Evolutionary conservation across 805 yeast genomes (phyloP), one percentile per base, ranked within the genome.

Genomic region (Huiozyma naganishii): DNA sequence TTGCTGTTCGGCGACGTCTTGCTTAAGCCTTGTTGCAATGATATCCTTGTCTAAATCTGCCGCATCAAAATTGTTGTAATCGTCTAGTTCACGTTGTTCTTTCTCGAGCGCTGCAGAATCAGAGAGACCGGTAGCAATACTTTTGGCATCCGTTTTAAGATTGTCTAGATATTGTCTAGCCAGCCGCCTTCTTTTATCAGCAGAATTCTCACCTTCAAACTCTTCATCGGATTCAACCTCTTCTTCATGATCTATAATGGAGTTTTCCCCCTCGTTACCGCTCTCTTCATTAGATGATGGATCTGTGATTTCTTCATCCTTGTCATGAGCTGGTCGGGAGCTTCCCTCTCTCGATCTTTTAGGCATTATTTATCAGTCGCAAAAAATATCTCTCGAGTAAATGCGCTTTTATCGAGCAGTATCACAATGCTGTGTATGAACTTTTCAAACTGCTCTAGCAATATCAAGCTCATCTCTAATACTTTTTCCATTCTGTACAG

Each of bases 111-210:
- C 9, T 11, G 27, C 40, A 13, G 44, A 34, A 27, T 50, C 57
- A 8, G 33, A 8, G 5, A 30, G 9, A 17, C 23, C 4, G 4
- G 52, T 46, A 11, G 64, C 70, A 37, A 64, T 64, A 2, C 61
- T 66, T 27, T 67, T 73, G 13, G 71, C 73, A 48, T 82, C 86
- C 4, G 69, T 65, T 59, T 83, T 78, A 55, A 92, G 66, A 56
- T 83, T 83, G 39, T 82, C 88, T 49, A 92, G 68, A 62, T 92
- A 92, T 63, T 89, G 92, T 63, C 88, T 88, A 12, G 97, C 97
- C 47, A 92, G 71, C 57, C 97, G 72, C 65, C 98, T 77, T 64
- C 98, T 77, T 64, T 86, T 88, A 57, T 92, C 98, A 0, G 95
- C 94, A 7, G 89, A 94, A 40, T 77, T 76, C 63, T 90, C 97